Conservation (phyloP, 176 grass and related monocot species). For the Carex myosuroides region DNA sequence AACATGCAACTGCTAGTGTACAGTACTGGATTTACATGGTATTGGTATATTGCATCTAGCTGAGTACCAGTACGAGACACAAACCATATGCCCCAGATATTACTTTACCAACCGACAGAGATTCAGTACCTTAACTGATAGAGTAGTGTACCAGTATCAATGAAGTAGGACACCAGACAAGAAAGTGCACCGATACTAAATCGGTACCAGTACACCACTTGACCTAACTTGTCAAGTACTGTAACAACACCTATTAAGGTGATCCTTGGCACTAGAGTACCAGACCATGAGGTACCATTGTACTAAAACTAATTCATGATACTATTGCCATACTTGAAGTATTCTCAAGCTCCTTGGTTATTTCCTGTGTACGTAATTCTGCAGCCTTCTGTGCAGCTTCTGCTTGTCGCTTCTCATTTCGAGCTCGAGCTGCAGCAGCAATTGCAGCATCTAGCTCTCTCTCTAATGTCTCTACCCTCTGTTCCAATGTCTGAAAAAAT, state of each 20-base stretch:
- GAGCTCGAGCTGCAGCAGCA: conserved; percentile 74
- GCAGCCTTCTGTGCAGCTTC: conserved; percentile 68
- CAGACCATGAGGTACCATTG: background rate
- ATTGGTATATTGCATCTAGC: background rate
- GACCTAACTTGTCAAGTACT: background rate
- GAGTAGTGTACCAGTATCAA: background rate
- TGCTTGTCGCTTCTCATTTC: conserved; percentile 81
- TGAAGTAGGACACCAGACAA: background rate
- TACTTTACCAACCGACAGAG: background rate
- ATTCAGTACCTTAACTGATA: conserved; percentile 11
- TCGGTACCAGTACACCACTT: background rate
- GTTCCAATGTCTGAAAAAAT: conserved; percentile 59
- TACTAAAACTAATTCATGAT: background rate
- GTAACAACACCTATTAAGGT: background rate
- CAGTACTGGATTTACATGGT: background rate
- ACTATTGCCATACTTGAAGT: conserved; percentile 59
- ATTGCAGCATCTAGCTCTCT: conserved; percentile 88
- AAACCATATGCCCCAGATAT: background rate
- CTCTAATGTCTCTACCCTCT: conserved; percentile 84
- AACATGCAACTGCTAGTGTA: background rate
- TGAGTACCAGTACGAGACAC: background rate
- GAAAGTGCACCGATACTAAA: background rate
- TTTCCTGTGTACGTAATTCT: conserved; percentile 57
- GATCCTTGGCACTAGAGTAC: background rate
- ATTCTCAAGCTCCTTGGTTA: conserved; percentile 87